phyloP scores from a whole-genome alignment of 441 rosid genomes.

The Croton laevigatus region DNA sequence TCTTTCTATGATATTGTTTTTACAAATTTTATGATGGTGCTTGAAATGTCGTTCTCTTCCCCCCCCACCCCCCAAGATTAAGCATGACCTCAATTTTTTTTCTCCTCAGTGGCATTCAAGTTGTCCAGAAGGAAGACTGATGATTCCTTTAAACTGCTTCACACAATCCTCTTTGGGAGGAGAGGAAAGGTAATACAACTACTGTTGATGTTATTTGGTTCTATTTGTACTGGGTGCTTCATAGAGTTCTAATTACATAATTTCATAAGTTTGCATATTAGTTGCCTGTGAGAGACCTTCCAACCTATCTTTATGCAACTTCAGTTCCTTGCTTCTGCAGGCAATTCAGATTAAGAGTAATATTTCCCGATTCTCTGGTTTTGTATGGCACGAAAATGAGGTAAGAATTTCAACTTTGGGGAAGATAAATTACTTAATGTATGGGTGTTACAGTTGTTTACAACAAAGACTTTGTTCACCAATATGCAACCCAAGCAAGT shows the following conservation, averaged over 20 bases:
- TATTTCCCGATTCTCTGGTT: conserved; percentile 86
- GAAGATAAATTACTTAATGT: background rate
- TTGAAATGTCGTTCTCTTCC: background rate
- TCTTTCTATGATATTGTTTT: background rate
- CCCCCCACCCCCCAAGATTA: conserved; percentile 5
- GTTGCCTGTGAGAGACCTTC: background rate
- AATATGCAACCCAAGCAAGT: background rate
- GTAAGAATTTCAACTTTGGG: conserved; percentile 33
- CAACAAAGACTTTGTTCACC: conserved; percentile 5
- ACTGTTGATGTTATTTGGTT: background rate
- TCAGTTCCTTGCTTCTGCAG: conserved; percentile 47
- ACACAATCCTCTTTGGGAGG: conserved; percentile 70
- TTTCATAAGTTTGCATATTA: background rate
- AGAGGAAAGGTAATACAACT: conserved; percentile 73
- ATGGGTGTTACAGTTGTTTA: background rate
- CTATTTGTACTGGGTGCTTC: background rate
- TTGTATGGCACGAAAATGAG: conserved; percentile 93
- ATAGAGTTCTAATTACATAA: background rate
- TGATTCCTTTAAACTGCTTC: conserved; percentile 77
- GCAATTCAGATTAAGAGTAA: conserved; percentile 83
- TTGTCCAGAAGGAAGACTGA: conserved; percentile 72
- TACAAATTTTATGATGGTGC: background rate
- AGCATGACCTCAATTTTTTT: conserved; percentile 22
- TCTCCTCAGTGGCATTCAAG: conserved; percentile 75
- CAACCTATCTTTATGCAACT: conserved; percentile 22